phyloP scores from a whole-genome alignment of 305 asterid genomes.

The Fraxinus albicans region DNA sequence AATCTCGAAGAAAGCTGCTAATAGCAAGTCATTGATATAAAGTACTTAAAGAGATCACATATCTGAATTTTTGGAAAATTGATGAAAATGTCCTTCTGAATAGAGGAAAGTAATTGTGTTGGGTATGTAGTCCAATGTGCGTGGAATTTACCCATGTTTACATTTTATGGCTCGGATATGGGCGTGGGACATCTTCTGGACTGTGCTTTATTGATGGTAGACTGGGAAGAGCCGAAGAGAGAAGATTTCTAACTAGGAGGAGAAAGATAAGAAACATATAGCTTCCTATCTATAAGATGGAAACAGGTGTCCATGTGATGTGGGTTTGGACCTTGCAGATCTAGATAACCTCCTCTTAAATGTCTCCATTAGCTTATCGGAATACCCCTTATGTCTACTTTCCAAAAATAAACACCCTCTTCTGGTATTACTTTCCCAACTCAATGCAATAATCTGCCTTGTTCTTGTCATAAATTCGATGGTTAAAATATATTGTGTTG shows the following conservation, averaged over 20 bases:
- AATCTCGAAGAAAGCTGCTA: neutral
- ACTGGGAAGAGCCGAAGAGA: neutral
- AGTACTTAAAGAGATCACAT: neutral
- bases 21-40: neutral
- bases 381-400: neutral
- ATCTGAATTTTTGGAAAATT: neutral
- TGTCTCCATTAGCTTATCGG: neutral
- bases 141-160: neutral
- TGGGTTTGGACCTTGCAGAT: neutral
- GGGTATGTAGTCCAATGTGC: neutral
- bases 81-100: neutral
- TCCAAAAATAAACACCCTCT: neutral
- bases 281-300: neutral
- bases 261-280: neutral
- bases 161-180: neutral
- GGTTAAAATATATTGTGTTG: neutral
- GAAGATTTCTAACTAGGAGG: neutral
- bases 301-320: neutral
- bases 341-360: neutral
- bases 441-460: neutral
- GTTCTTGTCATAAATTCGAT: neutral
- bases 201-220: neutral
- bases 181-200: neutral
- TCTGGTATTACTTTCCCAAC: neutral
- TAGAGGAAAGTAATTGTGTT: neutral